phyloP scores from a whole-genome alignment of 169 alveolate species.

The Eimeria praecox region DNA sequence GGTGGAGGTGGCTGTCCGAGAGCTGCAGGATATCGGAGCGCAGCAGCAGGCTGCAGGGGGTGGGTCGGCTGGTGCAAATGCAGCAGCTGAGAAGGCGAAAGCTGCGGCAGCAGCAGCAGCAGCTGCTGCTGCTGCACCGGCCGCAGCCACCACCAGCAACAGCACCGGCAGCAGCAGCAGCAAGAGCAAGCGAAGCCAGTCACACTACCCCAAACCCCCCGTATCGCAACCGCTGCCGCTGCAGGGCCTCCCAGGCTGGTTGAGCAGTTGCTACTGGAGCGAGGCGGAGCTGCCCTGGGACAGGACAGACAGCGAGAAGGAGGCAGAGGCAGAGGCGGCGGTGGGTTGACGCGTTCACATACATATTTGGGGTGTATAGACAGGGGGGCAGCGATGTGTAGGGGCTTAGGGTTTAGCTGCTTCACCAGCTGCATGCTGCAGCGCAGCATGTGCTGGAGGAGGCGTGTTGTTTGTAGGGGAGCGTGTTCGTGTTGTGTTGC shows the following conservation, averaged over 20 bases:
- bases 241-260: constrained; percentile 74
- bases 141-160: background rate
- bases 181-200: constrained; percentile 64
- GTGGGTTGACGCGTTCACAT: background rate
- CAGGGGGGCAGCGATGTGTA: background rate
- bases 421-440: background rate
- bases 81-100: constrained; percentile 20
- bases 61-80: background rate
- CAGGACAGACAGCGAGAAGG: constrained; percentile 36
- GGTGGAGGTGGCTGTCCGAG: constrained; percentile 76
- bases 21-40: constrained; percentile 70
- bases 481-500: too few relatives aligned
- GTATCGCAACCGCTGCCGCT: constrained; percentile 65
- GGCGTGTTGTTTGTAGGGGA: too few relatives aligned
- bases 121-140: constrained; percentile 11
- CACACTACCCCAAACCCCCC: constrained; percentile 60
- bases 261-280: constrained; percentile 55
- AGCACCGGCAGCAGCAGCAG: constrained; percentile 38
- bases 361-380: background rate
- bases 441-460: too few relatives aligned
- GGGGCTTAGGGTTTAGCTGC: background rate
- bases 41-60: constrained; percentile 60
- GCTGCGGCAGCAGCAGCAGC: constrained; percentile 51
- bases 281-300: constrained; percentile 80
- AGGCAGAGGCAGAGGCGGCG: constrained; percentile 43